These are phyloP conservation scores for Sarocladiaceae sp. DNA, from an alignment of 2,329 filamentous ascomycete species.

Conservation along the genomic window DNA sequence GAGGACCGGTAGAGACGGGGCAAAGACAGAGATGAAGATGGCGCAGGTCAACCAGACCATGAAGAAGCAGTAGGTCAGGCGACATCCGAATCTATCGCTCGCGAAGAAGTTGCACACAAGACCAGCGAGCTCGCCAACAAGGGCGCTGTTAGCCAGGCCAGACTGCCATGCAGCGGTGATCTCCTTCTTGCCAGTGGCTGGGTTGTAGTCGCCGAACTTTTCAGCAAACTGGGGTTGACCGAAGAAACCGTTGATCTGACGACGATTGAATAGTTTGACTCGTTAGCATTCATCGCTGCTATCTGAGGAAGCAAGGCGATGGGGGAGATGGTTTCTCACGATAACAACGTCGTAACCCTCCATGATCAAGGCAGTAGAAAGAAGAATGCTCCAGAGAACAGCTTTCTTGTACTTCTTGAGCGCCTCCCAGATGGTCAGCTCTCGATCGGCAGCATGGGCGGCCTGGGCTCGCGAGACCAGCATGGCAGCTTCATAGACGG, in stretches of 20 bases:
- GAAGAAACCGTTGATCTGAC: slow-evolving; percentile 19
- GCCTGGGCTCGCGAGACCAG: not conserved
- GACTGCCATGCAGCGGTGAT: slow-evolving; percentile 40
- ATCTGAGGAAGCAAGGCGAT: not conserved
- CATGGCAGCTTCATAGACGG: too few species aligned
- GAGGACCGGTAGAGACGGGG: slow-evolving; percentile 26
- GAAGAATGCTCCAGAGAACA: slow-evolving; percentile 22
- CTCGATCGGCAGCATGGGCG: slow-evolving; percentile 12
- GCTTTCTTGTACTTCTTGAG: slow-evolving; percentile 22
- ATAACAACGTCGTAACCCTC: slow-evolving; percentile 30
- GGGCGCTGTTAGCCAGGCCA: slow-evolving; percentile 34
- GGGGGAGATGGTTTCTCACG: slow-evolving; percentile 14
- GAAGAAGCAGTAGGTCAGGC: slow-evolving; percentile 21
- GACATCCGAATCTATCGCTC: slow-evolving; percentile 29
- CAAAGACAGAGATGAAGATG: slow-evolving; percentile 38
- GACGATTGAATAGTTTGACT: not conserved
- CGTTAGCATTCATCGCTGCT: too few species aligned
- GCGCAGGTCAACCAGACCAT: slow-evolving; percentile 13
- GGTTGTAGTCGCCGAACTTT: slow-evolving; percentile 21
- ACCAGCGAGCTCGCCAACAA: slow-evolving; percentile 38
- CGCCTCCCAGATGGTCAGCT: slow-evolving; percentile 19
- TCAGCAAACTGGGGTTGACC: slow-evolving; percentile 23
- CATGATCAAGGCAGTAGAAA: slow-evolving; percentile 21
- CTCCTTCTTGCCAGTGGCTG: slow-evolving; percentile 25
- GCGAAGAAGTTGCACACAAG: slow-evolving; percentile 34